These are phyloP conservation scores for Sungouiozyma intestinalis DNA, from an alignment of 805 yeast genomes.

Conservation along the genomic window DNA sequence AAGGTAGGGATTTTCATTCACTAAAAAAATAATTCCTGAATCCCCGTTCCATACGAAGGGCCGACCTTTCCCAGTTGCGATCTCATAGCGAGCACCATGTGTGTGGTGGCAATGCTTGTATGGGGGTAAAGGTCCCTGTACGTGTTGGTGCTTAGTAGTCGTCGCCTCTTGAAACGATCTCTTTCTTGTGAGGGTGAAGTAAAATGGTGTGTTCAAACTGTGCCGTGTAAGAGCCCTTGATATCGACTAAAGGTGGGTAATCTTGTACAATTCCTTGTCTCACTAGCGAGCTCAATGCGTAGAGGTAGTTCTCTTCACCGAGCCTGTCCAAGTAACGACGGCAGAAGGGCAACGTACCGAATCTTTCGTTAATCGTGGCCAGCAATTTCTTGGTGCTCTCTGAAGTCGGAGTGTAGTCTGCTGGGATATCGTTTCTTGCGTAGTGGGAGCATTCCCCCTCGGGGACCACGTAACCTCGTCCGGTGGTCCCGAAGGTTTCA, in stretches of 20 bases:
- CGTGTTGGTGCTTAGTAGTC: conserved; percentile 63
- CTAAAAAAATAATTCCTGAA: too few relatives aligned
- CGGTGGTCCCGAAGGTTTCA: conserved; percentile 96
- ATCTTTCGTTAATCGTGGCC: conserved; percentile 61
- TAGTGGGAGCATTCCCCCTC: conserved; percentile 95
- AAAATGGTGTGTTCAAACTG: conserved; percentile 93
- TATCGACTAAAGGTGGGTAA: conserved; percentile 86
- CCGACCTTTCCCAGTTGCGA: too few relatives aligned
- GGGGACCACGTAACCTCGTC: conserved; percentile 76
- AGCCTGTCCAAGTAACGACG: conserved; percentile 84
- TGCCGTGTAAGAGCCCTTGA: conserved; percentile 82
- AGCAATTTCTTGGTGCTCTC: conserved; percentile 64
- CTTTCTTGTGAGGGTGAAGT: conserved; percentile 84
- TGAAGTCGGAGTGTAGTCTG: conserved; percentile 37
- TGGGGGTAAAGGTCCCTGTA: too few relatives aligned
- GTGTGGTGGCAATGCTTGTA: too few relatives aligned
- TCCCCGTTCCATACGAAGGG: too few relatives aligned
- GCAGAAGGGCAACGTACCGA: conserved; percentile 95
- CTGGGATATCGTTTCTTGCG: conserved; percentile 38
- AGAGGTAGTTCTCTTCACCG: conserved; percentile 84
- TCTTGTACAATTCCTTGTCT: conserved; percentile 83
- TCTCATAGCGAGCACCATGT: too few relatives aligned
- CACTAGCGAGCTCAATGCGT: conserved; percentile 78
- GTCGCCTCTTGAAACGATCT: conserved; percentile 90
- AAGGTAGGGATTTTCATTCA: too few relatives aligned